Percentiles rank a stretch among this genome's conserved stretches.
Conservation (phyloP, 2,329 filamentous ascomycete genomes). For the Microsporum audouinii region DNA sequence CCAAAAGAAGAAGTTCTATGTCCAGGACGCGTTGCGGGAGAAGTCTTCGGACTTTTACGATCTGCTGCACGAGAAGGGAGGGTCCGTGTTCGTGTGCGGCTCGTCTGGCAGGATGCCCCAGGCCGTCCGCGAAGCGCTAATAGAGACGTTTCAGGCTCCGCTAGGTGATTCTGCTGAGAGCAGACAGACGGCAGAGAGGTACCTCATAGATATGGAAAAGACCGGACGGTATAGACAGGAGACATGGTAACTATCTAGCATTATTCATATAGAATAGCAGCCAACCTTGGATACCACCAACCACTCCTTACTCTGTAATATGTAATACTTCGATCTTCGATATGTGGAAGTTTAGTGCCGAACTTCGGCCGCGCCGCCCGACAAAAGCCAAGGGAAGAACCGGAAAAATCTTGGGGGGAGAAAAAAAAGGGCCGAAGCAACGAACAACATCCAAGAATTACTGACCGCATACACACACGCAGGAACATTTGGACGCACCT, state of each 20-base stretch:
- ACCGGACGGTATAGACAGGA: slow-evolving; percentile 54
- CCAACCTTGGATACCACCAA: no score
- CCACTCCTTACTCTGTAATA: no score
- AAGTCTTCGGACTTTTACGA: slow-evolving; percentile 40
- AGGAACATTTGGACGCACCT: background rate
- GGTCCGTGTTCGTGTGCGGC: slow-evolving; percentile 42
- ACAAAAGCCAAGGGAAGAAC: slow-evolving; percentile 8
- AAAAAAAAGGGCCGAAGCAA: no score
- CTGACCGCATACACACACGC: no score
- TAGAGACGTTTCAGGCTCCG: slow-evolving; percentile 46
- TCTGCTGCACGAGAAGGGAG: slow-evolving; percentile 40
- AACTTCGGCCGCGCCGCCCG: slow-evolving; percentile 2
- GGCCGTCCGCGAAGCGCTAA: slow-evolving; percentile 53
- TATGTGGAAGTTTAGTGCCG: background rate
- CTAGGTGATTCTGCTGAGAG: slow-evolving; percentile 25
- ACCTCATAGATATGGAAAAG: slow-evolving; percentile 49
- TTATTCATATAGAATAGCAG: background rate
- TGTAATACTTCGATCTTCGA: background rate
- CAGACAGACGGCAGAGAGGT: slow-evolving; percentile 44
- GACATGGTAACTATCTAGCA: slow-evolving; percentile 45
- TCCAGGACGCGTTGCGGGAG: slow-evolving; percentile 51
- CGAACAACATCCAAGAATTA: no score
- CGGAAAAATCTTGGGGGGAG: slow-evolving; percentile 1
- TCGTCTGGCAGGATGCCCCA: slow-evolving; percentile 61
- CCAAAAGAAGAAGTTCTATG: slow-evolving; percentile 53